phyloP scores from a whole-genome alignment of 192 early-diverging fungal species.

The Umbelopsis vinacea region DNA sequence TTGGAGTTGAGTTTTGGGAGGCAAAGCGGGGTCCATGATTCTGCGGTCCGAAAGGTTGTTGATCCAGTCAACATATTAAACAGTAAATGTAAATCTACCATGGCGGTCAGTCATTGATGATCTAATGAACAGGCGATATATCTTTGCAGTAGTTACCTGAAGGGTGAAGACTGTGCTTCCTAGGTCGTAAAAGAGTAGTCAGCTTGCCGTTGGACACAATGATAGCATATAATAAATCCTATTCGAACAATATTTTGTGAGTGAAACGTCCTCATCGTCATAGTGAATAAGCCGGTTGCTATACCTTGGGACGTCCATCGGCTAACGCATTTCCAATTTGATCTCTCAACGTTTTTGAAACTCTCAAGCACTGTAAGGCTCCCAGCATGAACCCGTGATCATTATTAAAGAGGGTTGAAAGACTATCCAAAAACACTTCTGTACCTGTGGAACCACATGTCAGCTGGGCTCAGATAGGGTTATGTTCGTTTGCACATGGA shows the following conservation, averaged over 20 bases:
- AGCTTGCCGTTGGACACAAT: conserved; percentile 77
- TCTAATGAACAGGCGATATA: background rate
- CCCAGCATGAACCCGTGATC: conserved; percentile 78
- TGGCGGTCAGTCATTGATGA: background rate
- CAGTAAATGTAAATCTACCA: conserved; percentile 74
- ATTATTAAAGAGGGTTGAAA: conserved; percentile 69
- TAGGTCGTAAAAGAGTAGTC: conserved; percentile 74
- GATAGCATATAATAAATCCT: conserved; percentile 79
- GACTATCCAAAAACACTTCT: conserved; percentile 80
- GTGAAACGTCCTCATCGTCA: background rate
- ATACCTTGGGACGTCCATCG: conserved; percentile 60
- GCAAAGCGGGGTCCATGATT: conserved; percentile 95
- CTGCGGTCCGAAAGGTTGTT: conserved; percentile 74
- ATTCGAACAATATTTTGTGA: background rate
- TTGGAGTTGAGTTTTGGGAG: conserved; percentile 88
- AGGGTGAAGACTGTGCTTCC: conserved; percentile 80
- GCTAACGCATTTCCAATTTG: conserved; percentile 68
- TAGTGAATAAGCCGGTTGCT: background rate
- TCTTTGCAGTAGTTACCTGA: conserved; percentile 42
- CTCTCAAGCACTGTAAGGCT: conserved; percentile 74
- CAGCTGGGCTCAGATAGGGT: background rate
- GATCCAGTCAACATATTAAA: conserved; percentile 82
- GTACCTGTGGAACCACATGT: conserved; percentile 53
- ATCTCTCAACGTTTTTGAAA: conserved; percentile 69
- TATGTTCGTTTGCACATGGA: background rate